These are phyloP conservation scores for Pythium sukuiense DNA, from an alignment of 352 stramenopile genomes.

Conservation along the genomic window DNA sequence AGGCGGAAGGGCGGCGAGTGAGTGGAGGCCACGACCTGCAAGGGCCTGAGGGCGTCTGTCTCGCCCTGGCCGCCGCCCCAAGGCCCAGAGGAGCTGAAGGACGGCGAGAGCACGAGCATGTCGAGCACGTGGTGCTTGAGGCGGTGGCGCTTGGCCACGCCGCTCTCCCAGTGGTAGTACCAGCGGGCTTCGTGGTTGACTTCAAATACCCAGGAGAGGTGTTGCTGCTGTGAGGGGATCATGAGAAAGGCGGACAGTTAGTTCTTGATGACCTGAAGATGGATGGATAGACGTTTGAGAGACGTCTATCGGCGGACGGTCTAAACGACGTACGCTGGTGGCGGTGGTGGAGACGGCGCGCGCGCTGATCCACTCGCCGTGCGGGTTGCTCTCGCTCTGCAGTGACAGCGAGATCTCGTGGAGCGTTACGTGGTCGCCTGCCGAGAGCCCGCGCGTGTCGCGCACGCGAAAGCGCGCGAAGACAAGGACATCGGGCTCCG, in stretches of 20 bases:
- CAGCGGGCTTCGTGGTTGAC: slow-evolving; percentile 54
- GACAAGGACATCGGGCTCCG: slow-evolving; percentile 30
- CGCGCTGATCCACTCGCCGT: slow-evolving; percentile 49
- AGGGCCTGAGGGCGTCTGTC: background rate
- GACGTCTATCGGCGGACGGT: background rate
- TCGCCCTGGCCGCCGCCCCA: background rate
- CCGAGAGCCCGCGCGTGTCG: slow-evolving; percentile 23
- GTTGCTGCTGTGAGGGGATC: background rate
- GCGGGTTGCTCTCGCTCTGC: slow-evolving; percentile 51
- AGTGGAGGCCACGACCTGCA: slow-evolving; percentile 8
- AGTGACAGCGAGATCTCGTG: slow-evolving; percentile 31
- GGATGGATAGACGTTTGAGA: background rate
- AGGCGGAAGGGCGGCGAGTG: slow-evolving; percentile 19
- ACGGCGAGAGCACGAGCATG: slow-evolving; percentile 19
- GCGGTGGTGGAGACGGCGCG: slow-evolving; percentile 1
- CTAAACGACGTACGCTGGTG: slow-evolving; percentile 6
- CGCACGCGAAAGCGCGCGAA: slow-evolving; percentile 42
- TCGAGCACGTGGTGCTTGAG: slow-evolving; percentile 54
- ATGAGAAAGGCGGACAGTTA: background rate
- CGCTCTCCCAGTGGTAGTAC: slow-evolving; percentile 72
- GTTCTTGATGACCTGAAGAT: too few relatives aligned
- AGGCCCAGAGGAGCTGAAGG: background rate
- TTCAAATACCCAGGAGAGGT: slow-evolving; percentile 28
- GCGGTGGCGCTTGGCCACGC: slow-evolving; percentile 48
- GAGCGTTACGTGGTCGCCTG: slow-evolving; percentile 3